Evolutionary conservation across 768 basidiomycete species (phyloP), one percentile per base, ranked within the genome.

Genomic region (Fomitopsis pulvina): DNA sequence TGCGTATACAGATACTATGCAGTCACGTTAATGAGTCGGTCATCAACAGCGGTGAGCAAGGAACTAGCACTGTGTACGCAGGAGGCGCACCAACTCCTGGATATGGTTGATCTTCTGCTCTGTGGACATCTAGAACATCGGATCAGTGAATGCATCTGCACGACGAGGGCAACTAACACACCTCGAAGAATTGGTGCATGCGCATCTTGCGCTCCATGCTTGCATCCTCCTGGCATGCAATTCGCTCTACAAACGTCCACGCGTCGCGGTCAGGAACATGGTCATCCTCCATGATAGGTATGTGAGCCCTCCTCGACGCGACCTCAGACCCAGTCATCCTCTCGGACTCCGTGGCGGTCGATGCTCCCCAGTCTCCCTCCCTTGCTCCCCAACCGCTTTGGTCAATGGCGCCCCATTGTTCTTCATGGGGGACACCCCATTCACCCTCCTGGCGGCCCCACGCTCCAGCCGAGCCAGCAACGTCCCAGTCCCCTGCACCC

Each of bases 141-240:
- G 52, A 27, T 24, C 38, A 29, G 42, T 34, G 4, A 37, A 22
- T 16, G 38, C 26, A 8, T 41, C n/a, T n/a, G 25, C 42, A 0
- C 26, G 41, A 27, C n/a, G 40, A 8, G 22, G 29, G n/a, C 30
- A 9, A 1, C 24, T 25, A 24, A 62, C 72, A 16, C 55, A 77
- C 80, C 64, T 76, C 66, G 45, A 69, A 76, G 55, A 82, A 82
- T 20, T 51, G 26, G 57, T 79, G 71, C 78, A 83, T 78, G 46
- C 66, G 55, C 45, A 55, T 61, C 43, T 64, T 74, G 21, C 71
- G 69, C 28, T 68, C 67, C 14, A 68, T 67, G 50, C 68, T 63
- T 9, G 63, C 71, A 1, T 66, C 66, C 45, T 69, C 60, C 48
- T 68, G 68, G 14, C 61, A 65, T 2, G 78, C 77, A 26, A 77